These are phyloP conservation scores for Lecanicillium sp. DNA, from an alignment of 2,329 filamentous ascomycete genomes.

Conservation along the genomic window DNA sequence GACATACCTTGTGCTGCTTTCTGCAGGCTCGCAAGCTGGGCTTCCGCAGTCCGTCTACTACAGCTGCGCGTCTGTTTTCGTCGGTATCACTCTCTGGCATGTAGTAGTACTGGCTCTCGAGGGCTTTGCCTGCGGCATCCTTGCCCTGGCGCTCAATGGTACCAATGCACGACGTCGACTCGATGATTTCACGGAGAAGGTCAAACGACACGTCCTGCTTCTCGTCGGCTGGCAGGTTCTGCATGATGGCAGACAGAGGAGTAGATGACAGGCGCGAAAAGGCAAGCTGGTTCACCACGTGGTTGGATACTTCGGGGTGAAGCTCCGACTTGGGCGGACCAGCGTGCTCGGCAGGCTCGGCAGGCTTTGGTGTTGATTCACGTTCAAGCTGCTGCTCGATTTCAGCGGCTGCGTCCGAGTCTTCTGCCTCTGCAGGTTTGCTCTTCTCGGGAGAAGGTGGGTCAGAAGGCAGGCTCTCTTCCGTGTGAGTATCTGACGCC, in stretches of 20 bases:
- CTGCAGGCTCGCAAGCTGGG: conserved; percentile 82
- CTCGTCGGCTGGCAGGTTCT: conserved; percentile 66
- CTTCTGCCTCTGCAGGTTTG: not conserved
- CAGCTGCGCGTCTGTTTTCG: conserved; percentile 66
- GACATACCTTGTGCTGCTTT: conserved; percentile 88
- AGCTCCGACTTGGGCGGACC: conserved; percentile 21
- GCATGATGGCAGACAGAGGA: conserved; percentile 81
- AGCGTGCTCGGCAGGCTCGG: conserved; percentile 9
- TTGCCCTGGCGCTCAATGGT: conserved; percentile 87
- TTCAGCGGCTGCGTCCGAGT: not conserved
- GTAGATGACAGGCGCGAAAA: conserved; percentile 90
- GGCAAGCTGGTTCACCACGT: conserved; percentile 90
- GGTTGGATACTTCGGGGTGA: conserved; percentile 56
- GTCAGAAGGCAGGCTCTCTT: conserved; percentile 6
- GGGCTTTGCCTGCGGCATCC: conserved; percentile 84
- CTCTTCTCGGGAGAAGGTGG: conserved; percentile 7
- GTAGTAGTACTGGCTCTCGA: conserved; percentile 98
- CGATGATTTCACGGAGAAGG: conserved; percentile 63
- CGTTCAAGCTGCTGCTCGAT: not conserved
- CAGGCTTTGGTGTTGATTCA: conserved; percentile 4
- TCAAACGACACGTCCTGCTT: conserved; percentile 50
- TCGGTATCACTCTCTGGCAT: conserved; percentile 80
- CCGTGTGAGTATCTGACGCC: conserved; percentile 7
- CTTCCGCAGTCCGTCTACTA: conserved; percentile 79
- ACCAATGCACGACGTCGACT: conserved; percentile 70